Evolutionary conservation across 805 yeast genomes (phyloP), one percentile per base, ranked within the genome.

Genomic region (Kazachstania kunashirensis): DNA sequence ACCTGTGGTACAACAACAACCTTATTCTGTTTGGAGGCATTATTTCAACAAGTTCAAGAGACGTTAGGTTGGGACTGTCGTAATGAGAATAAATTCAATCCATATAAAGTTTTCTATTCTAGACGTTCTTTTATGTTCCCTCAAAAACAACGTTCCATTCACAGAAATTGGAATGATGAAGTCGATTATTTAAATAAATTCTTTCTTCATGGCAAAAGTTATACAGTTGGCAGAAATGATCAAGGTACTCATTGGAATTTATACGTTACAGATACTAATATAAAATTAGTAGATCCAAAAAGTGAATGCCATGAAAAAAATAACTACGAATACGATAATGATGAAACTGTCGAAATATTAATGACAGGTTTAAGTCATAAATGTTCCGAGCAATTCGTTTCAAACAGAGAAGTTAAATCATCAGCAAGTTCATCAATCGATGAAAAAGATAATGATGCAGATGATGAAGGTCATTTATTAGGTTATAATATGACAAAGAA

Each of bases 1-100:
- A 89, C 98, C 5, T 89, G 98, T 58, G 98, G 98, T 6, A 88
- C 96, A 4, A 89, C 97, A 1, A 85, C 95, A 1, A 80, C 95
- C 1, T 68, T 89, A 39, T 72, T 76, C 17, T 89, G 96, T 46
- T 60, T 89, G 19, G 75, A 74, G 19, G 69, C 73, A 34, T 61
- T 89, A 34, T 73, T 83, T 43, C 72, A 73, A 32, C 51, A 72
- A 24, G 70, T 76, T 3, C 48, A 57, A 13, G 42, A 54, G 5
- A 64, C 65, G 38, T 58, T 73, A 29, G 53, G 55, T 42, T 62
- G 75, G 75, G 36, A 65, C 38, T 55, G 67, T 46, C 41, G 20
- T 11, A 40, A 16, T 23, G 47, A 38, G 15, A 39, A 38, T 0
- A 37, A 48, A 51, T 42, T 50, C 18, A 55, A 59, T 19, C 76